A percentile compares a stretch with the other conserved stretches of the same genome.
phyloP scores from a whole-genome alignment of 2,329 filamentous ascomycete species.

The Pseudogymnoascus sp. region DNA sequence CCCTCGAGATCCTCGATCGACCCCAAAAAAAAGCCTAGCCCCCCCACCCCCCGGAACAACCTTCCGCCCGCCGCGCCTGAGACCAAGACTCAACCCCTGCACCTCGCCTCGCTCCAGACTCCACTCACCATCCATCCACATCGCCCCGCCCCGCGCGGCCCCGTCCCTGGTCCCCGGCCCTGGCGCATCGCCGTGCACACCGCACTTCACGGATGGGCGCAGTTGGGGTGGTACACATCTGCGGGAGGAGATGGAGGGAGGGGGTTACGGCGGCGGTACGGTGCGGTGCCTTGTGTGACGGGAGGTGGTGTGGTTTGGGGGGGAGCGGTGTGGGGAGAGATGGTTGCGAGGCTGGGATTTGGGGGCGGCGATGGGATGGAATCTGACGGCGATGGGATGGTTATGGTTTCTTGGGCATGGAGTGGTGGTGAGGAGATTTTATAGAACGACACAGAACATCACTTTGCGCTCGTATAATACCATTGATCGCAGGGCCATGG shows the following conservation, averaged over 20 bases:
- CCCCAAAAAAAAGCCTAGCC: background rate
- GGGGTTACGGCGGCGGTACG: background rate
- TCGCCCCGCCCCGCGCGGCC: background rate
- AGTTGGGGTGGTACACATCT: background rate
- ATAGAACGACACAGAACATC: background rate
- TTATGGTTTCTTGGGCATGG: background rate
- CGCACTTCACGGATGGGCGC: background rate
- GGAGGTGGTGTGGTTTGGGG: background rate
- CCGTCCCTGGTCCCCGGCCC: background rate
- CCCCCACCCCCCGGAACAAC: background rate
- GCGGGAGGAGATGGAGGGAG: background rate
- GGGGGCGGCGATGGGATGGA: background rate
- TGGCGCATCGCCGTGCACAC: background rate
- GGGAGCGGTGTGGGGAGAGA: background rate
- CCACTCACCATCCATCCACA: background rate
- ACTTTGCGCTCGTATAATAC: background rate
- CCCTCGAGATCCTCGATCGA: background rate
- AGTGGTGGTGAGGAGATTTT: background rate
- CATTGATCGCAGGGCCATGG: background rate
- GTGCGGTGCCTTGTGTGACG: background rate
- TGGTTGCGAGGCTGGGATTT: background rate
- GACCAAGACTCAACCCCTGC: background rate
- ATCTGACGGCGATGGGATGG: background rate
- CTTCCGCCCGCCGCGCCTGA: background rate
- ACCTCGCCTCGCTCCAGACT: background rate